A percentile compares a stretch with the other conserved stretches of the same genome.
Evolutionary conservation across 2,329 filamentous ascomycete genomes (phyloP).

Genomic region (Curvularia sp.): DNA sequence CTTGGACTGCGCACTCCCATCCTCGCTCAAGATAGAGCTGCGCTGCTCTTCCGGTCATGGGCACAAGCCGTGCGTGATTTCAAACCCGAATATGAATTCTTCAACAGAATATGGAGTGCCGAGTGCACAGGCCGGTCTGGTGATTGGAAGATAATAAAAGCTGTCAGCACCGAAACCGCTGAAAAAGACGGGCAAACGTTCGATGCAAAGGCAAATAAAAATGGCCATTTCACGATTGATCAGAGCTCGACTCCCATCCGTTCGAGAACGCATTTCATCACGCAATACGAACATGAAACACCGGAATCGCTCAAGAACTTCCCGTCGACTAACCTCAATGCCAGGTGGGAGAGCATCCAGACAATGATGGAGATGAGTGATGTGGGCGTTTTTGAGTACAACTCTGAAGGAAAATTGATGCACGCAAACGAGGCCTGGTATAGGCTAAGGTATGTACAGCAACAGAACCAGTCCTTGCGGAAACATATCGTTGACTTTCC

Average conservation of each 20-base stretch:
- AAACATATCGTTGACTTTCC: constrained; percentile 1
- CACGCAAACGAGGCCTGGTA: constrained; percentile 45
- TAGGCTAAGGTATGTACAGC: constrained; percentile 24
- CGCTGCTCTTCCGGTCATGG: constrained; percentile 40
- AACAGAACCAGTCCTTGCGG: not conserved
- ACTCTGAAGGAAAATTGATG: constrained; percentile 32
- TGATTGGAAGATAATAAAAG: constrained; percentile 30
- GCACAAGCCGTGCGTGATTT: constrained; percentile 28
- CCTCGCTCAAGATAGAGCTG: constrained; percentile 15
- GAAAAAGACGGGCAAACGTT: not conserved
- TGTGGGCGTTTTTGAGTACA: constrained; percentile 45
- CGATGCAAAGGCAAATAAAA: constrained; percentile 5
- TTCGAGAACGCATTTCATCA: constrained; percentile 18
- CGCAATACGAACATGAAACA: constrained; percentile 12
- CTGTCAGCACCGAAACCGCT: constrained; percentile 1
- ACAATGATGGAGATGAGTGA: constrained; percentile 48
- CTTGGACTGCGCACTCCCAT: constrained; percentile 15
- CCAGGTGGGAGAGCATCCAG: constrained; percentile 38
- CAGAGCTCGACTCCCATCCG: constrained; percentile 11
- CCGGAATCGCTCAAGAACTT: constrained; percentile 8
- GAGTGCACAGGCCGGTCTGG: constrained; percentile 21
- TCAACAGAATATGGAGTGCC: constrained; percentile 26
- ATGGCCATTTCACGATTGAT: not conserved
- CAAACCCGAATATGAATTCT: constrained; percentile 25
- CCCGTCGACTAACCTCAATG: constrained; percentile 25